These are phyloP conservation scores for Candida ovalis DNA, from an alignment of 805 yeast genomes.

Conservation along the genomic window DNA sequence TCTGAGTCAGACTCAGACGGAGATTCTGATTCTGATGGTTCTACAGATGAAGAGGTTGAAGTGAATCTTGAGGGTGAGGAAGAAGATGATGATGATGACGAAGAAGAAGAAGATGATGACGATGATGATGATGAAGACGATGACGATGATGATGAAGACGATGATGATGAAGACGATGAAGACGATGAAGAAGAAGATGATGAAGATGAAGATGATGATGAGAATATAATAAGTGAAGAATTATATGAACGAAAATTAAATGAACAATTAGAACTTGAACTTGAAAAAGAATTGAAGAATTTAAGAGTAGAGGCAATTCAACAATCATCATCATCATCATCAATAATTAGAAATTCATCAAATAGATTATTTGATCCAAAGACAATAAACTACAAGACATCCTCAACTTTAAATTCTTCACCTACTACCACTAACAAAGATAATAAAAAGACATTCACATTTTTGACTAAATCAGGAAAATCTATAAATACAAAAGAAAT, in stretches of 20 bases:
- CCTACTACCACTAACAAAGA: not conserved
- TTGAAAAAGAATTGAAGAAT: constrained; percentile 12
- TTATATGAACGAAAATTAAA: constrained; percentile 7
- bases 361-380: too few relatives aligned
- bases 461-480: constrained; percentile 53
- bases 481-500: constrained; percentile 41
- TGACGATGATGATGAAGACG: constrained; percentile 22
- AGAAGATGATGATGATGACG: constrained; percentile 17
- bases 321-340: constrained; percentile 9
- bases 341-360: constrained; percentile 19
- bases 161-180: constrained; percentile 31
- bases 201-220: constrained; percentile 18
- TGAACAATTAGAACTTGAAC: not conserved
- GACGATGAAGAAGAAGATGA: constrained; percentile 27
- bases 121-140: constrained; percentile 11
- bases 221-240: constrained; percentile 11
- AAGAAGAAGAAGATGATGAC: constrained; percentile 13
- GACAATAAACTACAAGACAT: not conserved
- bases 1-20: not conserved
- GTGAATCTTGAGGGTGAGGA: constrained; percentile 9
- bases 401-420: too few relatives aligned
- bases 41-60: constrained; percentile 17
- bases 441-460: constrained; percentile 36
- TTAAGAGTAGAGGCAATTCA: constrained; percentile 10
- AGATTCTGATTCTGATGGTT: not conserved